phyloP scores from a whole-genome alignment of 2,329 filamentous ascomycete species.

The Neurospora crassa region DNA sequence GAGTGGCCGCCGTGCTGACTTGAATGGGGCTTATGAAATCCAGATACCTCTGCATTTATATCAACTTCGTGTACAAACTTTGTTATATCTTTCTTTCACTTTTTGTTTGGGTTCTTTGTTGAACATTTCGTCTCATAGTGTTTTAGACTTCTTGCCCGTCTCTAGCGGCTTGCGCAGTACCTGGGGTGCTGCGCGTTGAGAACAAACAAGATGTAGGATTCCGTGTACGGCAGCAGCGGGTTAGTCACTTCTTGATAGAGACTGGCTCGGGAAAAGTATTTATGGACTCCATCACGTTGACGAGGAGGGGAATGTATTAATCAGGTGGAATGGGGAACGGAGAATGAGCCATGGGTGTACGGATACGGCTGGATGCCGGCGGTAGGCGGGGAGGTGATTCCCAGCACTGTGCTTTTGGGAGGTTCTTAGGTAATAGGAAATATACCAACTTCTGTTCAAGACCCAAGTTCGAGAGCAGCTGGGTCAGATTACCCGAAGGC shows the following conservation, averaged over 20 bases:
- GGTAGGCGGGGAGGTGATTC: not conserved
- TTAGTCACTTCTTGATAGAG: not conserved
- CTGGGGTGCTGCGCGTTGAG: not conserved
- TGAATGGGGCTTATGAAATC: conserved; percentile 18
- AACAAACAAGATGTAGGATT: not conserved
- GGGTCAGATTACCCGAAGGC: not conserved
- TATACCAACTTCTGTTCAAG: not conserved
- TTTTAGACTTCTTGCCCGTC: not conserved
- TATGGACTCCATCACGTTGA: not conserved
- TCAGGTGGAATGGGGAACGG: not conserved
- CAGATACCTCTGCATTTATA: conserved; percentile 20
- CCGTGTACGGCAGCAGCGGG: not conserved
- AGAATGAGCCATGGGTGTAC: not conserved
- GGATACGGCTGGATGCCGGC: not conserved
- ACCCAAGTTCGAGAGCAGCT: not conserved
- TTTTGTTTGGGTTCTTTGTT: not conserved
- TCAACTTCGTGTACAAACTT: conserved; percentile 12
- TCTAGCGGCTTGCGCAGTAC: not conserved
- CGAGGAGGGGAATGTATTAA: not conserved
- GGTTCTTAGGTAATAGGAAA: not conserved
- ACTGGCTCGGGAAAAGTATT: not conserved
- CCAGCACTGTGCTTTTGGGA: not conserved
- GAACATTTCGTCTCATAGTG: not conserved
- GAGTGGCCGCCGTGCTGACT: conserved; percentile 5
- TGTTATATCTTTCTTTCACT: conserved; percentile 6